Evolutionary conservation across 2,329 filamentous ascomycete genomes (phyloP).

Genomic region (Cladosporium sp.): DNA sequence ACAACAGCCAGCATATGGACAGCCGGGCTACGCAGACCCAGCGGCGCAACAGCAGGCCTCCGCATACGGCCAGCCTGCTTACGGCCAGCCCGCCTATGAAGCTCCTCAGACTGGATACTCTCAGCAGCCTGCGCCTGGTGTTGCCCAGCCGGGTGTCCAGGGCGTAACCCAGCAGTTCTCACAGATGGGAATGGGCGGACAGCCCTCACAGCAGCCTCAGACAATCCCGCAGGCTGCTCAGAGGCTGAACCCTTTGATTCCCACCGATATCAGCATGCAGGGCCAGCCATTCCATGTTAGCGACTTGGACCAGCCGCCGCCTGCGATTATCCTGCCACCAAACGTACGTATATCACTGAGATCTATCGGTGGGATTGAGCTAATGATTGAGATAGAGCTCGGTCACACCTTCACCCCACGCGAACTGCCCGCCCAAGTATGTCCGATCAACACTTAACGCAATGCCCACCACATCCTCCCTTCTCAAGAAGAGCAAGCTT

Average conservation of each 20-base stretch:
- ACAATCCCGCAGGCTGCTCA: slow-evolving; percentile 53
- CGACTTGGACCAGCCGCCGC: slow-evolving; percentile 87
- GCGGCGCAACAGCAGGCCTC: slow-evolving; percentile 12
- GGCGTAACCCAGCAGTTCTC: slow-evolving; percentile 82
- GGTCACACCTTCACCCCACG: slow-evolving; percentile 83
- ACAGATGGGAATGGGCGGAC: slow-evolving; percentile 68
- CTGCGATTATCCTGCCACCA: slow-evolving; percentile 83
- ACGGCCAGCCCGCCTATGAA: slow-evolving; percentile 60
- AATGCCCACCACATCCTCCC: slow-evolving; percentile 84
- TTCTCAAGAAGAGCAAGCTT: slow-evolving; percentile 94
- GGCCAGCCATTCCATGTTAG: slow-evolving; percentile 92
- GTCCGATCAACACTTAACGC: slow-evolving; percentile 94
- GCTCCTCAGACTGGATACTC: slow-evolving; percentile 68
- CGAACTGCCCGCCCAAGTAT: slow-evolving; percentile 92
- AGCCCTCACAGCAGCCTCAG: slow-evolving; percentile 36
- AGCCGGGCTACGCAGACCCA: slow-evolving; percentile 22
- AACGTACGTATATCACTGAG: slow-evolving; percentile 61
- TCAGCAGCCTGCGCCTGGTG: slow-evolving; percentile 32
- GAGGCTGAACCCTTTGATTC: slow-evolving; percentile 82
- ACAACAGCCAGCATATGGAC: slow-evolving; percentile 33
- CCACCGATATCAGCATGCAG: slow-evolving; percentile 73
- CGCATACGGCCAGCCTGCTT: slow-evolving; percentile 29
- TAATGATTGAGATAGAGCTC: slow-evolving; percentile 56
- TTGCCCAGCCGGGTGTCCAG: slow-evolving; percentile 39
- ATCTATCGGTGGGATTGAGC: slow-evolving; percentile 42